These are phyloP conservation scores for Exophiala oligosperma DNA, from an alignment of 2,329 filamentous ascomycete genomes.

Conservation along the genomic window DNA sequence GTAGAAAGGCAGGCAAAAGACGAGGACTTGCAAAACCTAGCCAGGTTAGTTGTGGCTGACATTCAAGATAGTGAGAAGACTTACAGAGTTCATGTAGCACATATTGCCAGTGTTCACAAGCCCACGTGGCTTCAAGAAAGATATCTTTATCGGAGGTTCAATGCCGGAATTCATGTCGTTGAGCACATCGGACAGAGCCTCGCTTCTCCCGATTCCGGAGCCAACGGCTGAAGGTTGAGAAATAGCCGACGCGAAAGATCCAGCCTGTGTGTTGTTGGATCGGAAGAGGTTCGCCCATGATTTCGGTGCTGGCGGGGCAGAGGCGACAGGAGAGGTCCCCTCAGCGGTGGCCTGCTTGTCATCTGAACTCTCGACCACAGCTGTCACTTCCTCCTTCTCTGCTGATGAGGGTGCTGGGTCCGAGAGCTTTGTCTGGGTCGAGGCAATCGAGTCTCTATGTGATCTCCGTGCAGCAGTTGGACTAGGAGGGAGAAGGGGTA, in stretches of 20 bases:
- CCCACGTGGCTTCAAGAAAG: constrained; percentile 88
- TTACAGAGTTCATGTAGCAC: constrained; percentile 99
- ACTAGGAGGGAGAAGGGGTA: constrained; percentile 43
- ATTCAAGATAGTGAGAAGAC: constrained; percentile 37
- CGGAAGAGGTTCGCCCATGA: constrained; percentile 71
- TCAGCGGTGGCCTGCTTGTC: constrained; percentile 26
- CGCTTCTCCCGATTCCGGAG: constrained; percentile 47
- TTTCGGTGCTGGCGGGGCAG: constrained; percentile 53
- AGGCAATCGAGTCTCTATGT: constrained; percentile 37
- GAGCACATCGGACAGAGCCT: constrained; percentile 75
- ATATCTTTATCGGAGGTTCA: constrained; percentile 57
- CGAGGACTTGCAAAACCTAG: constrained; percentile 89
- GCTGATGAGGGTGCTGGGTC: constrained; percentile 16
- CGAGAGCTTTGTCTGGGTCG: constrained; percentile 38
- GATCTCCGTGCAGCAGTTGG: constrained; percentile 37
- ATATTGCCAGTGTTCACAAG: constrained; percentile 97
- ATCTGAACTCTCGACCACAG: constrained; percentile 5
- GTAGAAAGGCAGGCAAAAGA: constrained; percentile 93
- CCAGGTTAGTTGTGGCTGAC: background rate
- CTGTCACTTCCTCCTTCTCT: constrained; percentile 7
- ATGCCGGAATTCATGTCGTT: constrained; percentile 68
- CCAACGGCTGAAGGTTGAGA: constrained; percentile 22
- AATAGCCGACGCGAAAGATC: constrained; percentile 33
- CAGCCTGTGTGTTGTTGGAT: constrained; percentile 42
- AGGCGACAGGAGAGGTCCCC: constrained; percentile 39